Conservation (phyloP, 345 rosid species). For the Euphorbia tirucalli region DNA sequence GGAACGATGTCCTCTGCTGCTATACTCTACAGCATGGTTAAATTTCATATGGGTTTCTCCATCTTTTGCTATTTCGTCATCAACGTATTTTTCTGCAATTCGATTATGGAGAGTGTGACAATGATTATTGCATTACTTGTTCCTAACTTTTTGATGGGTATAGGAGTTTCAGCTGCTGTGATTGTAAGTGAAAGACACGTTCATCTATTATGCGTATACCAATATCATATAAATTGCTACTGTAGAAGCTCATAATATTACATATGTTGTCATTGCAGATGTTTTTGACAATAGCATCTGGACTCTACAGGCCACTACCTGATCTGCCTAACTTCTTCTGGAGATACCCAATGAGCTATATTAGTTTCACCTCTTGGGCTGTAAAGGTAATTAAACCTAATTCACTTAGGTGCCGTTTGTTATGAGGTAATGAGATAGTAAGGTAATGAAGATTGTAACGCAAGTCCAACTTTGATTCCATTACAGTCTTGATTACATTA, state of each 20-base stretch:
- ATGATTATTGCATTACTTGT: conserved; percentile 23
- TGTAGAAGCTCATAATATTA: background rate
- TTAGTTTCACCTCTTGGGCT: conserved; percentile 46
- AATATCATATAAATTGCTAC: too few relatives aligned
- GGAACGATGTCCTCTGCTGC: conserved; percentile 20
- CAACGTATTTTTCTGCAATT: conserved; percentile 32
- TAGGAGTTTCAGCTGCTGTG: conserved; percentile 29
- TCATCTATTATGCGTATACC: too few relatives aligned
- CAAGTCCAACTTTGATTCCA: too few relatives aligned
- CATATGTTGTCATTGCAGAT: conserved; percentile 17
- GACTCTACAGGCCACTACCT: conserved; percentile 19
- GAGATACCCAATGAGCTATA: conserved; percentile 39
- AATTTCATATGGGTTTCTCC: conserved; percentile 39
- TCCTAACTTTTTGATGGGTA: conserved; percentile 36
- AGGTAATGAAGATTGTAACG: too few relatives aligned
- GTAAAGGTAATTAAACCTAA: conserved; percentile 28
- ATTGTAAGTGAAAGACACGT: conserved; percentile 23
- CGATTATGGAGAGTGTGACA: conserved; percentile 24
- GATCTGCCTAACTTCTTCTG: conserved; percentile 48
- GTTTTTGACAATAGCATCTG: conserved; percentile 33
- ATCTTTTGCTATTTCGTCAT: conserved; percentile 27
- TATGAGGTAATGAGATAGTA: too few relatives aligned
- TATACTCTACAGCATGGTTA: conserved; percentile 32
- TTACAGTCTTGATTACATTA: too few relatives aligned
- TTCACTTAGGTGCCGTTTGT: too few relatives aligned